Percentiles rank a stretch among this genome's conserved stretches.
These are phyloP conservation scores for Harringtonia aguacate DNA, from an alignment of 2,329 filamentous ascomycete species.

Conservation along the genomic window DNA sequence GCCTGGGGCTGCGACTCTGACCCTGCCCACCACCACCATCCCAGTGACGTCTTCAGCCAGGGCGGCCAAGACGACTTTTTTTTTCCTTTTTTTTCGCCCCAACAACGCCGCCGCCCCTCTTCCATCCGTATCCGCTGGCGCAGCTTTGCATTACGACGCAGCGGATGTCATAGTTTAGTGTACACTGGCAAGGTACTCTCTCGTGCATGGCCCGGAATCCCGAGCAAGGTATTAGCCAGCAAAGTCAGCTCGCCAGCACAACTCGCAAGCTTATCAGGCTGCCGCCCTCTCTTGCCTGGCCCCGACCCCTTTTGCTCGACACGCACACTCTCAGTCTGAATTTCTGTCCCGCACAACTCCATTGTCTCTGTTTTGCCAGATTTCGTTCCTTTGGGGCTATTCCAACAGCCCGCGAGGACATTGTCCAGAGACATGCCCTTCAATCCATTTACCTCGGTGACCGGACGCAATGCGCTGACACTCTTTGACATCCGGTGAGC, in stretches of 20 bases:
- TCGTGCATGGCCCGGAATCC: too few species aligned
- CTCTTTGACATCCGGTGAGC: constrained; percentile 49
- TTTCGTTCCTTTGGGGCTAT: too few species aligned
- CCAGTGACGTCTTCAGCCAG: background rate
- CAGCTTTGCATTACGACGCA: background rate
- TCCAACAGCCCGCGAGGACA: background rate
- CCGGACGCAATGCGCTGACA: constrained; percentile 38
- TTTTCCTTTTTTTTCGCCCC: background rate
- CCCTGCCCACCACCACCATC: background rate
- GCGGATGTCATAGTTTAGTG: too few species aligned
- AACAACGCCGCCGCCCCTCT: background rate
- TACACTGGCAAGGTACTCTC: background rate
- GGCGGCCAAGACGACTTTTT: too few species aligned
- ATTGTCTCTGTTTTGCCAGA: background rate
- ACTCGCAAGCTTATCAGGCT: too few species aligned
- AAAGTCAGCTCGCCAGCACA: too few species aligned
- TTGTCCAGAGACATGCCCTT: constrained; percentile 34
- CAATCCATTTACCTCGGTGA: constrained; percentile 43
- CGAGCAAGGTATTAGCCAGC: too few species aligned
- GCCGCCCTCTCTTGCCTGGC: too few species aligned
- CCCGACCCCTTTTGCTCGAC: too few species aligned
- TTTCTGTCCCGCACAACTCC: background rate
- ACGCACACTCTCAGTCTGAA: background rate
- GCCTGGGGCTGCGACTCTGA: too few species aligned
- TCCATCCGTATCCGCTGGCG: background rate